Percentiles rank a stretch among this genome's conserved stretches.
phyloP scores from a whole-genome alignment of 305 asterid species.

The Fraxinus angustifolia region DNA sequence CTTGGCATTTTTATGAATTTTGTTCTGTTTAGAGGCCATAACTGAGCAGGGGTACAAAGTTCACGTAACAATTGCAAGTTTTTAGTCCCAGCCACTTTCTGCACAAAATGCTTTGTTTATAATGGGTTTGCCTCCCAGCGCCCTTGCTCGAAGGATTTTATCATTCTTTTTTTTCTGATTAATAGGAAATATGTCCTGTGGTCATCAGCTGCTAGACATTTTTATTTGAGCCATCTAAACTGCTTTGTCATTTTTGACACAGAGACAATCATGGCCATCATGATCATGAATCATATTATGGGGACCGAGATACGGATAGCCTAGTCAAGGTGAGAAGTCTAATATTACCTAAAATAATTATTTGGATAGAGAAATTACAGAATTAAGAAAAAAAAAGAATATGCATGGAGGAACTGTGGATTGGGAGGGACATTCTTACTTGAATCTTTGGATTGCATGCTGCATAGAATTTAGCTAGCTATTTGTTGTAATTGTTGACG shows the following conservation, averaged over 20 bases:
- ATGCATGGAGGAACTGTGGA: constrained; percentile 7
- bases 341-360: constrained; percentile 14
- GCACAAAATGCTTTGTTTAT: background rate
- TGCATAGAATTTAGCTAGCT: background rate
- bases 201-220: background rate
- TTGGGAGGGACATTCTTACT: background rate
- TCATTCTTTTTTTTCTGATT: background rate
- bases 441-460: constrained; percentile 4
- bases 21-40: background rate
- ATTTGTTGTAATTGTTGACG: background rate
- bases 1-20: background rate
- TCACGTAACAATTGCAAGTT: background rate
- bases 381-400: constrained; percentile 14
- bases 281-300: constrained; percentile 95
- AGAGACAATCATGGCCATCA: constrained; percentile 90
- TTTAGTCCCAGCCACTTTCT: background rate
- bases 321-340: constrained; percentile 66
- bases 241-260: constrained; percentile 22
- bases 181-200: background rate
- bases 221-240: background rate
- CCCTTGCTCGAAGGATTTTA: background rate
- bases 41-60: background rate
- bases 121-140: background rate
- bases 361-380: constrained; percentile 17
- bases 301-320: constrained; percentile 84